Percentiles rank a stretch among this genome's conserved stretches.
These are phyloP conservation scores for Exophiala aquamarina DNA, from an alignment of 2,329 filamentous ascomycete genomes.

Conservation along the genomic window DNA sequence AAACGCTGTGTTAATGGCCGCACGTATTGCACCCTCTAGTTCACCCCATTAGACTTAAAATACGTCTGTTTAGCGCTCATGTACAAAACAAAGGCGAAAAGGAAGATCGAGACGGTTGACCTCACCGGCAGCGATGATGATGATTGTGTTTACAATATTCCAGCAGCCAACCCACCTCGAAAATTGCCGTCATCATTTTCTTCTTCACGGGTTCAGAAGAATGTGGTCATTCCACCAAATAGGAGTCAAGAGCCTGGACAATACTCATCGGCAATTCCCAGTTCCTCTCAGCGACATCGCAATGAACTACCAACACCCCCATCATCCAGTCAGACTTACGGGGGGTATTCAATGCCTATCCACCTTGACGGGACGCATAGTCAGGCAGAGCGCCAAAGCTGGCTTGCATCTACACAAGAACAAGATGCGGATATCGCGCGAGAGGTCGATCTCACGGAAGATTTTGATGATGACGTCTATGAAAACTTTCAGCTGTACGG, in stretches of 20 bases:
- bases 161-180: constrained; percentile 10
- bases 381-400: constrained; percentile 13
- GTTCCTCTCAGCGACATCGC: constrained; percentile 10
- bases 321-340: constrained; percentile 13
- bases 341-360: constrained; percentile 2
- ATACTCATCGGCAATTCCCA: constrained; percentile 6
- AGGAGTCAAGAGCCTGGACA: constrained; percentile 8
- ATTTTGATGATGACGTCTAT: constrained; percentile 38
- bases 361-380: constrained; percentile 5
- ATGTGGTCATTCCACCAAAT: neutral
- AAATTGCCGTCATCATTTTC: constrained; percentile 10
- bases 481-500: constrained; percentile 41
- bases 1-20: no score
- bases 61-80: no score
- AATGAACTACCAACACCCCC: constrained; percentile 20
- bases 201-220: constrained; percentile 6
- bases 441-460: constrained; percentile 32
- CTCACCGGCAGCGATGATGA: constrained; percentile 21
- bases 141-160: neutral
- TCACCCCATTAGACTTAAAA: no score
- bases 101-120: constrained; percentile 16
- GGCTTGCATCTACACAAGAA: constrained; percentile 28
- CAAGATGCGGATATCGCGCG: constrained; percentile 26
- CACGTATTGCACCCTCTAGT: no score
- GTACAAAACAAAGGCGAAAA: constrained; percentile 7